These are phyloP conservation scores for Yamadazyma blattariae DNA, from an alignment of 1,139 yeast species.

Conservation along the genomic window DNA sequence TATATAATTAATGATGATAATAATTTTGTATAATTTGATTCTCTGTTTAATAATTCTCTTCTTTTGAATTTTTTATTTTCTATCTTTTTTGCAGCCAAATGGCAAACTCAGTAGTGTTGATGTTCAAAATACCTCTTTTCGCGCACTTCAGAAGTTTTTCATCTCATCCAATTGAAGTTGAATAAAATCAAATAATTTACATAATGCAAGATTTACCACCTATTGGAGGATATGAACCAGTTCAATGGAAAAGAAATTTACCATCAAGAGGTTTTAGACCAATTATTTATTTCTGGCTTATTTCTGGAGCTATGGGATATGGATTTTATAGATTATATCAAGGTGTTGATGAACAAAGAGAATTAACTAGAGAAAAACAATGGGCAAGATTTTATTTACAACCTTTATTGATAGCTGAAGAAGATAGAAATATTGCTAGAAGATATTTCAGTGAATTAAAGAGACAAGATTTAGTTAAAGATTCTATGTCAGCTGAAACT, in stretches of 20 bases:
- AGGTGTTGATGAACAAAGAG: constrained; percentile 76
- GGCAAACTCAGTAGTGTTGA: too few relatives aligned
- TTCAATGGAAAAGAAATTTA: constrained; percentile 86
- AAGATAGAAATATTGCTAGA: constrained; percentile 76
- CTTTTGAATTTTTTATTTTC: too few relatives aligned
- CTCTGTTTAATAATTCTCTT: too few relatives aligned
- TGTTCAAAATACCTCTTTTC: too few relatives aligned
- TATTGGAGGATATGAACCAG: constrained; percentile 78
- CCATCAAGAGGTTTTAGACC: constrained; percentile 88
- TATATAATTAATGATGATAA: too few relatives aligned
- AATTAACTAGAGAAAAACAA: constrained; percentile 69
- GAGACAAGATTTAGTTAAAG: constrained; percentile 58
- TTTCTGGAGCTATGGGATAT: constrained; percentile 61
- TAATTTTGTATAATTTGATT: too few relatives aligned
- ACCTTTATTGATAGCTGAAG: constrained; percentile 79
- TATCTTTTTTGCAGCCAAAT: too few relatives aligned
- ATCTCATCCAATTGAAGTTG: constrained; percentile 16
- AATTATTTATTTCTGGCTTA: constrained; percentile 61
- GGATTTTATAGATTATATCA: constrained; percentile 68
- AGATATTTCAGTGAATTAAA: constrained; percentile 64
- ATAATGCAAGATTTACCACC: constrained; percentile 83
- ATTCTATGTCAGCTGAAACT: constrained; percentile 39
- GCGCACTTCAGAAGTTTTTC: too few relatives aligned
- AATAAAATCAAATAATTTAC: constrained; percentile 9
- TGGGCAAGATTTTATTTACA: constrained; percentile 76